Evolutionary conservation across 208 protist species (phyloP).

Genomic region (Leishmania mexicana): DNA sequence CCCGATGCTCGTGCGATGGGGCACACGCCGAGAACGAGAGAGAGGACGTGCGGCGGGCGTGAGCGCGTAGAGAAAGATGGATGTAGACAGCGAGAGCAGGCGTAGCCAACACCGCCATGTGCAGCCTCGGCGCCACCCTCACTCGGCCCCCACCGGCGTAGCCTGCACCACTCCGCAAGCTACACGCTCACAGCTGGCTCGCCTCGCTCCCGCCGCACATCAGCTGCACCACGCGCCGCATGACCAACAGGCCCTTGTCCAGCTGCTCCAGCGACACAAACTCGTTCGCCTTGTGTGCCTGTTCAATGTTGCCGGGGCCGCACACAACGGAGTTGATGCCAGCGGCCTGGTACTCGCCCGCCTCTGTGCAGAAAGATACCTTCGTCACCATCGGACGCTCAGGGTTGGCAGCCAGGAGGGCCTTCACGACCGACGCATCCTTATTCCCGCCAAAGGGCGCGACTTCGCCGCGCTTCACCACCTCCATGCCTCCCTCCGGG

Average conservation of each 20-base stretch:
- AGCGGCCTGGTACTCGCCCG: slow-evolving; percentile 47
- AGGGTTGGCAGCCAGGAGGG: slow-evolving; percentile 25
- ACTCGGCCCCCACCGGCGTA: not conserved
- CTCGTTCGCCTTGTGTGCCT: slow-evolving; percentile 73
- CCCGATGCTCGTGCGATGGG: not conserved
- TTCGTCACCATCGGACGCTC: slow-evolving; percentile 18
- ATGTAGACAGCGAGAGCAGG: not conserved
- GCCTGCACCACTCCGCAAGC: not conserved
- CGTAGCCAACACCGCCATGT: not conserved
- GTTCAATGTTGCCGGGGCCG: slow-evolving; percentile 62
- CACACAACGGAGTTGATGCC: slow-evolving; percentile 63
- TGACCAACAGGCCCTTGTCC: slow-evolving; percentile 39
- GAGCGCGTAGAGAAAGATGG: not conserved
- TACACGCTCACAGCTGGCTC: slow-evolving; percentile 33
- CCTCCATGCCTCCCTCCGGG: slow-evolving; percentile 18
- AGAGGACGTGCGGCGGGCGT: not conserved
- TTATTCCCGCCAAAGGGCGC: slow-evolving; percentile 31
- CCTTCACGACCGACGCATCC: slow-evolving; percentile 32
- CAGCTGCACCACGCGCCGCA: slow-evolving; percentile 37
- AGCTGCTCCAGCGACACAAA: slow-evolving; percentile 64
- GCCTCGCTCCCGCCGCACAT: slow-evolving; percentile 25
- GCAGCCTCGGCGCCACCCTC: not conserved
- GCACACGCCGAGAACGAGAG: not conserved
- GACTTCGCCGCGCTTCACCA: slow-evolving; percentile 2
- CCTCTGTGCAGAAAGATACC: slow-evolving; percentile 69